A percentile compares a stretch with the other conserved stretches of the same genome.
Conservation (phyloP, 106 monocot species). For the Platanthera zijinensis region DNA sequence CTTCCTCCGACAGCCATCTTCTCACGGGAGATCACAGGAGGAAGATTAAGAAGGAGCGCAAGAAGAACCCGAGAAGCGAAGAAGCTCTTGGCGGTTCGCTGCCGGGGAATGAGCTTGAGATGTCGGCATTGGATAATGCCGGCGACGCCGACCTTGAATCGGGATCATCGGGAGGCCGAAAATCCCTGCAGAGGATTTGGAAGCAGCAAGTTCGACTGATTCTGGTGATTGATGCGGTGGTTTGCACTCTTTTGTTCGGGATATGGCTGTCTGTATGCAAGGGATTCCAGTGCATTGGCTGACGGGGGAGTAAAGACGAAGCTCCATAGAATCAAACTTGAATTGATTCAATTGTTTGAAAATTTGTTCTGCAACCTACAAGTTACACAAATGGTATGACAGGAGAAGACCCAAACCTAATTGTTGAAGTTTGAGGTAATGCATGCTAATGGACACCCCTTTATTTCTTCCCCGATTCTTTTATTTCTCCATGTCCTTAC, state of each 20-base stretch:
- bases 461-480: constrained; percentile 1
- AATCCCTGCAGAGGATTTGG: constrained; percentile 11
- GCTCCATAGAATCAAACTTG: background rate
- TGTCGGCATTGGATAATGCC: constrained; percentile 1
- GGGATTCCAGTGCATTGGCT: constrained; percentile 22
- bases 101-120: constrained; percentile 1
- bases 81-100: background rate
- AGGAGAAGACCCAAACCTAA: constrained; percentile 2
- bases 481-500: constrained; percentile 1
- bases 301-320: background rate
- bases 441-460: background rate
- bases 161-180: background rate
- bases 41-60: background rate
- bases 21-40: background rate
- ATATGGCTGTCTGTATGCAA: constrained; percentile 24
- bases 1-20: background rate
- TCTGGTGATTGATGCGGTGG: constrained; percentile 15
- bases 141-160: background rate
- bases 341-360: constrained; percentile 4
- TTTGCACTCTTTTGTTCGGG: constrained; percentile 21
- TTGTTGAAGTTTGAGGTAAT: constrained; percentile 1
- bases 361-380: background rate
- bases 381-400: background rate
- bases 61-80: background rate
- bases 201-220: constrained; percentile 14